These are phyloP conservation scores for Trichaptum fuscoviolaceum DNA, from an alignment of 768 basidiomycete genomes.

Conservation along the genomic window DNA sequence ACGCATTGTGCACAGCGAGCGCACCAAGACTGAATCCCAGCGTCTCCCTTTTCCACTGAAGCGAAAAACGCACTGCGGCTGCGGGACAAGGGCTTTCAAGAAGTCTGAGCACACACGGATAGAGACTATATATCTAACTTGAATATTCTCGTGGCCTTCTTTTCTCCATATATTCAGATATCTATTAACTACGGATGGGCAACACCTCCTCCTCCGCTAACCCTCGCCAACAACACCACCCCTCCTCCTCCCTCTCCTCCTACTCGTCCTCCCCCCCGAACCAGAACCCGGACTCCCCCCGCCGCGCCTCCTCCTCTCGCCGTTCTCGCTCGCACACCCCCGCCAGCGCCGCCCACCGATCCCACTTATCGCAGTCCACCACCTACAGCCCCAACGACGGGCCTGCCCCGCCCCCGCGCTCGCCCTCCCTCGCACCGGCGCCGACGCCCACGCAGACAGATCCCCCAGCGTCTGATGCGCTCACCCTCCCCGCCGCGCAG, in stretches of 20 bases:
- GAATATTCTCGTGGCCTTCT: neutral
- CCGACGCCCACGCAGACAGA: neutral
- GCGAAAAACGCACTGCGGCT: too few species aligned
- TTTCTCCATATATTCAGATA: neutral
- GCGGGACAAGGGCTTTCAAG: too few species aligned
- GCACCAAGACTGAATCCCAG: too few species aligned
- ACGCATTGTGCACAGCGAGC: too few species aligned
- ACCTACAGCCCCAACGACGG: conserved; percentile 20
- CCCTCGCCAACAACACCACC: conserved; percentile 1
- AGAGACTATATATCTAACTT: neutral
- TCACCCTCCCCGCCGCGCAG: neutral
- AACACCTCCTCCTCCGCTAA: conserved; percentile 12
- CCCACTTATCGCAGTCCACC: neutral
- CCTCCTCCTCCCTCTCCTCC: conserved; percentile 3
- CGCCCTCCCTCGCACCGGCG: too few species aligned
- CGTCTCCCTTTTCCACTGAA: too few species aligned
- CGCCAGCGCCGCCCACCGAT: conserved; percentile 8
- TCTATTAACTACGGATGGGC: conserved; percentile 7
- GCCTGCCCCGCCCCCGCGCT: conserved; percentile 33
- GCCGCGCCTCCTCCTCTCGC: conserved; percentile 14
- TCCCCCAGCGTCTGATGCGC: neutral
- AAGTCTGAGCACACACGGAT: too few species aligned
- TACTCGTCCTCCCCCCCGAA: too few species aligned
- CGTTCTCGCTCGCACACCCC: conserved; percentile 14
- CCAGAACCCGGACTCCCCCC: neutral